Evolutionary conservation across 176 grass and related monocot species (phyloP), one percentile per base, ranked within the genome.

Genomic region (Oryza coarctata): DNA sequence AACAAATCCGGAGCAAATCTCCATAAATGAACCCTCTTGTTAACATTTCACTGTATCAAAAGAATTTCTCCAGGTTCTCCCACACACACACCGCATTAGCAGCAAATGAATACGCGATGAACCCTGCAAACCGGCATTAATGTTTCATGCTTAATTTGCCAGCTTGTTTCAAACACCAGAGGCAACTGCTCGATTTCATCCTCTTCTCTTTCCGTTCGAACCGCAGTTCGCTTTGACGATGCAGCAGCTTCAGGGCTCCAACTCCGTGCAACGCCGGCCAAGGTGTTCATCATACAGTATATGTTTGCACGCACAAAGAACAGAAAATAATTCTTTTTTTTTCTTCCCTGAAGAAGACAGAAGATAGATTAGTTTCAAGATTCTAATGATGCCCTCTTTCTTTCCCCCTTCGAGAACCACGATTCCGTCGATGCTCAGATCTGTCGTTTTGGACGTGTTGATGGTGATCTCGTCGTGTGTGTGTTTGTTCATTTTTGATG

Each of bases 21-120:
- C 39, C 69, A 44, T 71, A 40, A 86, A 75, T 87, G 85, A 33
- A 29, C 79, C 49, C 26, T n/a, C n/a, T n/a, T 65, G 17, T 61
- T 44, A 78, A 49, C 11, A 49, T 9, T 63, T 61, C 7, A 4
- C 22, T 36, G 28, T 7, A 47, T 33, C 33, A 20, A 40, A 31
- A 27, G 31, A 72, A 76, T 82, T n/a, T 60, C 10, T 2, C 30
- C 3, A 20, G 12, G 57, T 13, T 38, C 41, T 22, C 14, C 7
- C 17, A 18, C n/a, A 20, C 18, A 11, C 62, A 43, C 38, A 33
- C 23, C 25, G 29, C 11, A 23, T 15, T 22, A 5, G 0, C 6
- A 67, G n/a, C 12, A n/a, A 65, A 22, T 61, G 17, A 68, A 14
- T 76, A 17, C 26, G 7, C 22, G 62, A 78, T 73, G 5, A 73